Conservation (phyloP, 2,329 filamentous ascomycete species). For the Colletotrichum lindemuthianum region DNA sequence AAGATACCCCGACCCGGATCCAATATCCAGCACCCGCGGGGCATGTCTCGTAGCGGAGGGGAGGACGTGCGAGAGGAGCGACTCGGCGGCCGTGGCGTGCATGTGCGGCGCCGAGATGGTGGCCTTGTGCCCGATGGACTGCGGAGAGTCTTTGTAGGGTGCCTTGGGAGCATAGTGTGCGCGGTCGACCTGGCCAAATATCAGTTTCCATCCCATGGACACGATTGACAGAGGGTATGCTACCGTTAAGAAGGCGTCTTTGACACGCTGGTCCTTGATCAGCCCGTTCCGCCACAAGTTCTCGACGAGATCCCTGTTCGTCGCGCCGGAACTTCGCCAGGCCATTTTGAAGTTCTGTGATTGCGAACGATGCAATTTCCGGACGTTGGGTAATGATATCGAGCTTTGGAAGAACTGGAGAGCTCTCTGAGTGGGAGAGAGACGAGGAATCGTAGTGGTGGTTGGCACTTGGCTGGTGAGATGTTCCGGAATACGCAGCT, state of each 20-base stretch:
- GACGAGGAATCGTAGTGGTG: conserved; percentile 26
- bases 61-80: conserved; percentile 56
- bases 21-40: conserved; percentile 75
- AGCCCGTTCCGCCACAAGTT: conserved; percentile 79
- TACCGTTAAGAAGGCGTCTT: conserved; percentile 81
- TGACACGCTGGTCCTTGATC: conserved; percentile 77
- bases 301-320: conserved; percentile 79
- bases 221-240: too few relatives aligned
- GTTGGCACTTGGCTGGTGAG: too few relatives aligned
- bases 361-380: background rate
- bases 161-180: conserved; percentile 79
- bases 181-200: conserved; percentile 76
- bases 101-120: conserved; percentile 71
- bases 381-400: background rate
- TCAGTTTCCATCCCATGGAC: background rate
- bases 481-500: too few relatives aligned
- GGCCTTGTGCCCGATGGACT: conserved; percentile 63
- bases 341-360: conserved; percentile 70
- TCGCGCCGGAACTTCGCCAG: conserved; percentile 83
- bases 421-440: conserved; percentile 6
- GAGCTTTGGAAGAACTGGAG: conserved; percentile 25
- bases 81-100: conserved; percentile 65
- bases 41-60: conserved; percentile 47
- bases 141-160: conserved; percentile 74
- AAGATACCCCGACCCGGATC: conserved; percentile 82